Percentiles rank a stretch among this genome's conserved stretches.
Conservation (phyloP, 306 rosid species). For the Geum urbanum region DNA sequence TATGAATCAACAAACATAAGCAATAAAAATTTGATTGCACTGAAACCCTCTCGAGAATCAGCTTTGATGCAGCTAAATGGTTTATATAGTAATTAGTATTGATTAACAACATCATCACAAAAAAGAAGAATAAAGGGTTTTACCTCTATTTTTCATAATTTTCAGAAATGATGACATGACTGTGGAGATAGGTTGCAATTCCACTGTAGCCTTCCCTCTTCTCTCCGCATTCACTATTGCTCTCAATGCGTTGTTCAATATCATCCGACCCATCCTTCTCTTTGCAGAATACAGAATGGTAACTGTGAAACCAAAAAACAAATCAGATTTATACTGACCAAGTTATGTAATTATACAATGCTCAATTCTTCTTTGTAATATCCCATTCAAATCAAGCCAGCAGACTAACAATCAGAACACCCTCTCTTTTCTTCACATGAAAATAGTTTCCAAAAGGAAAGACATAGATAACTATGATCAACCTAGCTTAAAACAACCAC, state of each 20-base stretch:
- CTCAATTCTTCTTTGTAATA: too few species aligned
- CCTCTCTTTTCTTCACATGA: too few species aligned
- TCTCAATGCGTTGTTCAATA: conserved; percentile 72
- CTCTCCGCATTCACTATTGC: conserved; percentile 76
- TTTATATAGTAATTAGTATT: neutral
- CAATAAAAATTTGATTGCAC: neutral
- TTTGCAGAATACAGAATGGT: neutral
- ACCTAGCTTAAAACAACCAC: too few species aligned
- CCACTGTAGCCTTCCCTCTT: conserved; percentile 69
- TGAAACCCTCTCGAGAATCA: neutral
- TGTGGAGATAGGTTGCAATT: conserved; percentile 63
- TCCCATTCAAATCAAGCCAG: too few species aligned
- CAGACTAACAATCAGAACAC: too few species aligned
- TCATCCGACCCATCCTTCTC: conserved; percentile 70
- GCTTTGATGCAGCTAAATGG: neutral
- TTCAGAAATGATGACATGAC: conserved; percentile 76
- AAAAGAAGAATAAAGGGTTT: neutral
- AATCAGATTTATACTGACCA: too few species aligned
- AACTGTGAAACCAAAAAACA: too few species aligned
- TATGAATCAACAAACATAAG: neutral
- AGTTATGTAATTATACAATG: too few species aligned
- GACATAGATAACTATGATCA: too few species aligned
- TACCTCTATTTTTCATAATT: conserved; percentile 82
- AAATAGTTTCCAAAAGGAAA: too few species aligned
- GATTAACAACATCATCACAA: neutral